Conservation (phyloP, 139 green algal genomes). For the Closterium sp. region DNA sequence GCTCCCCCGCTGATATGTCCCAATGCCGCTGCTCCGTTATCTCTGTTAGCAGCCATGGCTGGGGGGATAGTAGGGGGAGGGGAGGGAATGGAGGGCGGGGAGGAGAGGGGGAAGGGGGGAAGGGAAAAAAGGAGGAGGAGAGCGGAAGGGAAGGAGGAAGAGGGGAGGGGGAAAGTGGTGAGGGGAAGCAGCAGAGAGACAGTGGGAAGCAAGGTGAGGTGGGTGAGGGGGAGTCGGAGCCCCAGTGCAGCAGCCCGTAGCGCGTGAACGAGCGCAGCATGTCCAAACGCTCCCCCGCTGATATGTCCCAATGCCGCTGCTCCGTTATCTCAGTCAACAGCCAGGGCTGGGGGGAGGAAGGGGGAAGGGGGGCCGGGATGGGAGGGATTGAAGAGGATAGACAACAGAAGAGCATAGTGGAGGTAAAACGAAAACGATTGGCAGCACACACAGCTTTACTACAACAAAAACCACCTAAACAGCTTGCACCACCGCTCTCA, state of each 20-base stretch:
- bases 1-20: slow-evolving; percentile 89
- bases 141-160: too few species aligned
- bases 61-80: neutral
- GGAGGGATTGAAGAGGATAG: neutral
- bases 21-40: slow-evolving; percentile 93
- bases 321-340: slow-evolving; percentile 96
- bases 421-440: too few species aligned
- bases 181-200: too few species aligned
- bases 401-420: neutral
- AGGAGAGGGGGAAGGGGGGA: too few species aligned
- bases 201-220: too few species aligned
- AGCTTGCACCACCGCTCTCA: neutral
- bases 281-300: slow-evolving; percentile 82
- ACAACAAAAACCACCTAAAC: neutral
- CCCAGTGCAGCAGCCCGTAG: slow-evolving; percentile 92
- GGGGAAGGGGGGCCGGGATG: neutral
- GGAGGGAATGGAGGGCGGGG: too few species aligned
- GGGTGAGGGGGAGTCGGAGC: slow-evolving; percentile 75
- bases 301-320: slow-evolving; percentile 94
- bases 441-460: too few species aligned
- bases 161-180: too few species aligned
- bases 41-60: slow-evolving; percentile 94
- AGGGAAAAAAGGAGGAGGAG: too few species aligned
- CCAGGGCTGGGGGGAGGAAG: slow-evolving; percentile 71
- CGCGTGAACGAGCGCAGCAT: slow-evolving; percentile 73